These are phyloP conservation scores for Saturnispora mendoncae DNA, from an alignment of 805 yeast genomes.

Conservation along the genomic window DNA sequence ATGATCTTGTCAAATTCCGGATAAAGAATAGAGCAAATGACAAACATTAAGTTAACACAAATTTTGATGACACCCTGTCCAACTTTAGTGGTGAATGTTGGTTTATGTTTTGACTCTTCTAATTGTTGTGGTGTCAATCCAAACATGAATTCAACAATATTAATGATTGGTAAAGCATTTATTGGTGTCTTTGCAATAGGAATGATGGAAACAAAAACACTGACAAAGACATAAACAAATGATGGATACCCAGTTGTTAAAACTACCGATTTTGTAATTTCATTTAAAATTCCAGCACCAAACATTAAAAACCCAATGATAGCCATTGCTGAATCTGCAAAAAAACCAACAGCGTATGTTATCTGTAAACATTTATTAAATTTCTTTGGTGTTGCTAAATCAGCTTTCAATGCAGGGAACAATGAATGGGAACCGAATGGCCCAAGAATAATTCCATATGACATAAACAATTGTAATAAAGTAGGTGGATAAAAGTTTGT, in stretches of 20 bases:
- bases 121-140: slow-evolving; percentile 26
- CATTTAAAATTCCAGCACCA: slow-evolving; percentile 59
- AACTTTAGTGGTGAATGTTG: slow-evolving; percentile 12
- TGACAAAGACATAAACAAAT: slow-evolving; percentile 46
- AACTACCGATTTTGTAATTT: slow-evolving; percentile 69
- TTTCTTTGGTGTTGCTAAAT: slow-evolving; percentile 63
- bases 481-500: slow-evolving; percentile 35
- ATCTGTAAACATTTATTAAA: slow-evolving; percentile 43
- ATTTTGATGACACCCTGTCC: slow-evolving; percentile 30
- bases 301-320: slow-evolving; percentile 70
- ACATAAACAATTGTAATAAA: slow-evolving; percentile 33
- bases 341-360: slow-evolving; percentile 50
- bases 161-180: slow-evolving; percentile 76
- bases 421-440: slow-evolving; percentile 85
- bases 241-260: slow-evolving; percentile 59
- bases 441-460: slow-evolving; percentile 60
- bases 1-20: slow-evolving; percentile 82
- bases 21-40: slow-evolving; percentile 56
- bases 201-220: slow-evolving; percentile 63
- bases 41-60: slow-evolving; percentile 53
- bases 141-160: slow-evolving; percentile 51
- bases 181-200: slow-evolving; percentile 85
- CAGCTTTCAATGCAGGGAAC: slow-evolving; percentile 67
- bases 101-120: slow-evolving; percentile 10
- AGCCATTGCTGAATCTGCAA: slow-evolving; percentile 55